Evolutionary conservation across 73 alveolate genomes (phyloP).

Genomic region (Blepharisma japonicum): DNA sequence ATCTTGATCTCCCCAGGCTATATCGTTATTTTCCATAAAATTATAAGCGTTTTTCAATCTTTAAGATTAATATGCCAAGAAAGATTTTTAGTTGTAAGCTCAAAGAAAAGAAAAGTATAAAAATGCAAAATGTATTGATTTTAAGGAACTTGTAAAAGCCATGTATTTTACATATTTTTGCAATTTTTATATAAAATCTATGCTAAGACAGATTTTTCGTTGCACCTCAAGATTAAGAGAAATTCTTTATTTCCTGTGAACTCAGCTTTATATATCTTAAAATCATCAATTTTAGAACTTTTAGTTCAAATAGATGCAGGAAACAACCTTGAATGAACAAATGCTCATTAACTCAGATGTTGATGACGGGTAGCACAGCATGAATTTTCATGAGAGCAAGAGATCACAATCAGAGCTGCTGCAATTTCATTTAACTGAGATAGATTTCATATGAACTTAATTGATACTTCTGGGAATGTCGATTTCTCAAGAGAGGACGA

Average conservation of each 20-base stretch:
- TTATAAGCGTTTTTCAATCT: no score
- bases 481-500: conserved; percentile 97
- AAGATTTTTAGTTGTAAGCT: no score
- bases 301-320: conserved; percentile 94
- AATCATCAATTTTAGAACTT: conserved; percentile 71
- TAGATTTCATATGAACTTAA: conserved; percentile 74
- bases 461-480: conserved; percentile 98
- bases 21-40: no score
- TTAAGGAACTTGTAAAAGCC: no score
- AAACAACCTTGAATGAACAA: conserved; percentile 84
- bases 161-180: no score
- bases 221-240: background rate
- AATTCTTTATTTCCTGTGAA: conserved; percentile 32
- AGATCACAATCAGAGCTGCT: conserved; percentile 89
- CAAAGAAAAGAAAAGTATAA: background rate
- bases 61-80: no score
- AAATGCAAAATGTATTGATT: no score
- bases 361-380: conserved; percentile 61
- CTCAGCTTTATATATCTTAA: conserved; percentile 49
- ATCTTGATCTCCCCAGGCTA: no score
- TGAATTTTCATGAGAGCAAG: conserved; percentile 83
- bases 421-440: conserved; percentile 84
- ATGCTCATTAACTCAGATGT: conserved; percentile 72
- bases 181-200: no score
- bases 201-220: no score